Percentiles rank a stretch among this genome's conserved stretches.
Conservation (phyloP, 2,329 filamentous ascomycete species). For the Alternaria postmessia region DNA sequence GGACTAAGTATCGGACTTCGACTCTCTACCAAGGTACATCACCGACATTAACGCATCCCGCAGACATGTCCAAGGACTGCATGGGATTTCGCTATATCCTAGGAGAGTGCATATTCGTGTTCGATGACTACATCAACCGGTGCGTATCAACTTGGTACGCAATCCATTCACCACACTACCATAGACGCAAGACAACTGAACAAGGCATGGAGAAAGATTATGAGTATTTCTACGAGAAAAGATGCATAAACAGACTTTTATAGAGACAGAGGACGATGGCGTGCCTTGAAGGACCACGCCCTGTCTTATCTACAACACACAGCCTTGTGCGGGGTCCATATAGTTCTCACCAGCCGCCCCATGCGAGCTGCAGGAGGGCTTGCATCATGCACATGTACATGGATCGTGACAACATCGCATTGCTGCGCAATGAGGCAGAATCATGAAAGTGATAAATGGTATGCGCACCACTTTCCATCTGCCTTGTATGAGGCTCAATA, state of each 20-base stretch:
- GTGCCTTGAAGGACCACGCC: background rate
- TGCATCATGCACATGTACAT: background rate
- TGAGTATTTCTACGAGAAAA: background rate
- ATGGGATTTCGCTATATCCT: background rate
- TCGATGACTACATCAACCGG: background rate
- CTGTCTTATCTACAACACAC: background rate
- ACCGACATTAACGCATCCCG: background rate
- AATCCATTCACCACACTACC: background rate
- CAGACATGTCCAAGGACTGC: background rate
- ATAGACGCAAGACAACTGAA: background rate
- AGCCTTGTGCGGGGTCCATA: constrained; percentile 11
- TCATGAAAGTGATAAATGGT: background rate
- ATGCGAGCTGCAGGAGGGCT: background rate
- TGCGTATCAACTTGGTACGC: background rate
- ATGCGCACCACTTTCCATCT: background rate
- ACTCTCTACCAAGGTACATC: background rate
- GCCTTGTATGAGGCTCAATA: constrained; percentile 8
- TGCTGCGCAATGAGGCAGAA: background rate
- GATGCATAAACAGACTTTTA: background rate
- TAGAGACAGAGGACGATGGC: background rate
- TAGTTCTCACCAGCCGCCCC: constrained; percentile 2
- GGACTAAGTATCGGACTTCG: background rate
- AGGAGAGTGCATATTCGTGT: background rate
- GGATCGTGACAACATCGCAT: background rate
- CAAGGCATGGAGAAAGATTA: too few relatives aligned